These are phyloP conservation scores for Rubroboletus satanas DNA, from an alignment of 768 basidiomycete species.

Conservation along the genomic window DNA sequence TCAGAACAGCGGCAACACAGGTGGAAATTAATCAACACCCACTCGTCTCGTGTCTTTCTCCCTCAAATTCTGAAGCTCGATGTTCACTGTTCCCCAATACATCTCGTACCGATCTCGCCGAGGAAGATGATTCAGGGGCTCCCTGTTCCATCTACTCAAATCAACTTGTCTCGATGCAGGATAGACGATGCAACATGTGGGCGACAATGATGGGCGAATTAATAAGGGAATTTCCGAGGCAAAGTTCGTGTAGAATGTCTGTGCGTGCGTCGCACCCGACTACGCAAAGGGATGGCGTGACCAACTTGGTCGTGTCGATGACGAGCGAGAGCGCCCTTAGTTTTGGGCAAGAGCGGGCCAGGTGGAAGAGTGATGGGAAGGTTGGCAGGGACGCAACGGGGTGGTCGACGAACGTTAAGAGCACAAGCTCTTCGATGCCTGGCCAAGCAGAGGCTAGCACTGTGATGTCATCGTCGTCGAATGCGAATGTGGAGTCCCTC, in stretches of 20 bases:
- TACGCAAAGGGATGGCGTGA: not conserved
- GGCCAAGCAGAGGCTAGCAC: conserved; percentile 21
- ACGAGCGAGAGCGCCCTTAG: conserved; percentile 22
- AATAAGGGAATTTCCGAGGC: conserved; percentile 22
- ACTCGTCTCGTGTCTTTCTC: not conserved
- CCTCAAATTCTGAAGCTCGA: conserved; percentile 4
- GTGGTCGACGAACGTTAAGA: conserved; percentile 17
- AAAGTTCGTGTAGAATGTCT: conserved; percentile 5
- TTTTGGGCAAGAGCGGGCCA: conserved; percentile 11
- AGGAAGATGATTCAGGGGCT: conserved; percentile 8
- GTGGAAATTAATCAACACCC: not conserved
- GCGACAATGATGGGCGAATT: conserved; percentile 9
- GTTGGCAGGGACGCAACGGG: conserved; percentile 19
- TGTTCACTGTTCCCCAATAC: conserved; percentile 19
- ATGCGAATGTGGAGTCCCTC: conserved; percentile 15
- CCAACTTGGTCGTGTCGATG: conserved; percentile 14
- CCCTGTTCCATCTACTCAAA: conserved; percentile 16
- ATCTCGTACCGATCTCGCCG: conserved; percentile 11
- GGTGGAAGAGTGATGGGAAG: conserved; percentile 10
- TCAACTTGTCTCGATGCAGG: conserved; percentile 21
- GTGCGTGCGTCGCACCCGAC: not conserved
- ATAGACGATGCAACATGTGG: conserved; percentile 1
- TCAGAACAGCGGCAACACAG: not conserved
- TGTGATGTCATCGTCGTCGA: conserved; percentile 15
- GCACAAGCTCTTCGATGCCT: conserved; percentile 15